Base-by-base conservation (phyloP, 2,329 filamentous ascomycete genomes). In the Clarireedia hainanense region DNA sequence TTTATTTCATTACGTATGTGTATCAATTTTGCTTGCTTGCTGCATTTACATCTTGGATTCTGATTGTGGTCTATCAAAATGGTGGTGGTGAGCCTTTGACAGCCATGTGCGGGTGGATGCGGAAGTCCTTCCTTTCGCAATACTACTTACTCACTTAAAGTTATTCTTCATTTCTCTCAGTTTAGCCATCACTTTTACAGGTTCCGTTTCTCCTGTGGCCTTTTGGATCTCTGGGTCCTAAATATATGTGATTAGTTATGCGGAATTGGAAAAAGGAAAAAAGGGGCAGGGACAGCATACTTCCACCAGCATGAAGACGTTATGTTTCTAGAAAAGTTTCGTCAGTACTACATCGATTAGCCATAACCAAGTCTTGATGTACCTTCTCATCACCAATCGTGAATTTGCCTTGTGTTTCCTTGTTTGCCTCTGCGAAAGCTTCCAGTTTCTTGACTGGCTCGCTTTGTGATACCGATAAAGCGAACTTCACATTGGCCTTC, bases 371-470 rank as follows among this genome's bases (percentile, higher is more conserved):
- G 23, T 20, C 27, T n/a, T 47, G n/a, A 5, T 72, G 56, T 72
- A 89, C 89, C 85, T 97, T 97, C 74, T 99, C 94, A 68, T 99
- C 91, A 0, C 87, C 91, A 71, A 99, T 97, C 0, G 92, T 99
- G 65, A 96, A 97, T 68, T 91, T 89, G 47, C 94, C 94, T 71
- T 96, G 91, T 1, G 94, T 97, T 74, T 96, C 81, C 73, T 85
- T 77, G 72, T 96, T 92, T 58, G 80, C 77, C 54, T 88, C 82
- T 1, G 89, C 88, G 70, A 90, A 96, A 0, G 79, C 77, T 62
- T 88, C 77, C 34, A 99, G 77, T 64, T 85, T 87, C 76, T 88
- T 84, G 60, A 96, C 83, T 0, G 88, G 78, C 49, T 88, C 84
- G 43, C 81, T 87, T 66, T 89, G 83, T 55, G 86, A 75, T 15